Percentiles rank a stretch among this genome's conserved stretches.
These are phyloP conservation scores for Mrakia blollopis DNA, from an alignment of 768 basidiomycete species.

Conservation along the genomic window DNA sequence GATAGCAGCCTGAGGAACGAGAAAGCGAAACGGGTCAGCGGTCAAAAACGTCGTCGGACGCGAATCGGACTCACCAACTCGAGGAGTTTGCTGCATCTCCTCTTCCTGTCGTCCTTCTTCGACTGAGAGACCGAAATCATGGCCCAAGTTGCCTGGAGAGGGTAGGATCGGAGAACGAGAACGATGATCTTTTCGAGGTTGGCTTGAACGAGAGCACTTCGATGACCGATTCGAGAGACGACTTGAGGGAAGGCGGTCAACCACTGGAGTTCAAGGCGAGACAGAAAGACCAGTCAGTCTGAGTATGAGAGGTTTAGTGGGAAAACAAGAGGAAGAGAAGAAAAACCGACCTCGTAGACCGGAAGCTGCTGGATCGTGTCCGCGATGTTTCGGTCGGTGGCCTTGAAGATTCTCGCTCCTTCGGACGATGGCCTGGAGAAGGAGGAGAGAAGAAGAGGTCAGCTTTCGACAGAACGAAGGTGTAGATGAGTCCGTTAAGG, in stretches of 20 bases:
- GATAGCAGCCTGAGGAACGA: not conserved
- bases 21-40: not conserved
- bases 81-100: conserved; percentile 53
- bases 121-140: conserved; percentile 86
- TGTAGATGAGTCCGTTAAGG: not conserved
- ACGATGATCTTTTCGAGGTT: conserved; percentile 63
- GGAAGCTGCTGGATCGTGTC: conserved; percentile 58
- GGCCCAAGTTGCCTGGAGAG: conserved; percentile 87
- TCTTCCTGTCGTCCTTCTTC: conserved; percentile 57
- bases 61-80: conserved; percentile 36
- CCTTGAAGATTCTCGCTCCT: conserved; percentile 1
- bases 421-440: not conserved
- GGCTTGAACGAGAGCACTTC: conserved; percentile 56
- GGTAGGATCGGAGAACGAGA: conserved; percentile 71
- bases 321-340: not conserved
- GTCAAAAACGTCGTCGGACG: not conserved
- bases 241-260: conserved; percentile 94
- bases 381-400: conserved; percentile 48
- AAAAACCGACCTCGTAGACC: conserved; percentile 66
- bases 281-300: not conserved
- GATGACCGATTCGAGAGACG: conserved; percentile 83
- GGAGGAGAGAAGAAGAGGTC: not conserved
- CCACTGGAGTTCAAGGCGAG: conserved; percentile 58
- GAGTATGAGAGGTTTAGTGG: not conserved
- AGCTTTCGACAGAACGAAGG: not conserved